phyloP scores from a whole-genome alignment of 31 red algal genomes.

The Asparagopsis taxiformis region DNA sequence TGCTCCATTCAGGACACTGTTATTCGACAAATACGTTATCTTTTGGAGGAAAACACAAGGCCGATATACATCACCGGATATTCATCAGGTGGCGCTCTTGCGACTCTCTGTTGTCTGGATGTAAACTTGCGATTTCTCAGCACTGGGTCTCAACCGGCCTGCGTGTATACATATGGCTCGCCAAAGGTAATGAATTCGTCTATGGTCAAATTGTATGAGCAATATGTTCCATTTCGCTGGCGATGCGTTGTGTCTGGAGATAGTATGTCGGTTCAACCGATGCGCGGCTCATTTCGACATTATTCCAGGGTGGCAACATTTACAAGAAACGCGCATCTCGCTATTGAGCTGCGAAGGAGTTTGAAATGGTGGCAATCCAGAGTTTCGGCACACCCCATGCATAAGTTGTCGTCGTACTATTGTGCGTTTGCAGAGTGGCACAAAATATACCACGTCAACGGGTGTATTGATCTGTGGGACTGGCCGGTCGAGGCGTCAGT shows the following conservation, averaged over 20 bases:
- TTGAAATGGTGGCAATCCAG: constrained; percentile 25
- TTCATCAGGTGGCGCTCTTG: constrained; percentile 4
- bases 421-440: constrained; percentile 24
- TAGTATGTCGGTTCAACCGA: constrained; percentile 7
- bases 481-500: constrained; percentile 12
- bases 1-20: background rate
- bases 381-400: constrained; percentile 11
- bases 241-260: constrained; percentile 19
- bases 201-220: constrained; percentile 10
- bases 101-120: constrained; percentile 14
- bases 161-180: constrained; percentile 17
- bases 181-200: constrained; percentile 11
- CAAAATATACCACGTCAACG: constrained; percentile 6
- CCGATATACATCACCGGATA: constrained; percentile 19
- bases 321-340: constrained; percentile 30
- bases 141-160: background rate
- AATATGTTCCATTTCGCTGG: constrained; percentile 25
- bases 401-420: constrained; percentile 20
- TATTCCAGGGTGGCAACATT: constrained; percentile 14
- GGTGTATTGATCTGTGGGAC: constrained; percentile 24
- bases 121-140: constrained; percentile 1
- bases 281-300: constrained; percentile 7
- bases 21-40: background rate
- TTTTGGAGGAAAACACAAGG: background rate
- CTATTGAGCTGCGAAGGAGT: constrained; percentile 5